Conservation (phyloP, 441 rosid species). For the Pelargonium myrrhifolium region DNA sequence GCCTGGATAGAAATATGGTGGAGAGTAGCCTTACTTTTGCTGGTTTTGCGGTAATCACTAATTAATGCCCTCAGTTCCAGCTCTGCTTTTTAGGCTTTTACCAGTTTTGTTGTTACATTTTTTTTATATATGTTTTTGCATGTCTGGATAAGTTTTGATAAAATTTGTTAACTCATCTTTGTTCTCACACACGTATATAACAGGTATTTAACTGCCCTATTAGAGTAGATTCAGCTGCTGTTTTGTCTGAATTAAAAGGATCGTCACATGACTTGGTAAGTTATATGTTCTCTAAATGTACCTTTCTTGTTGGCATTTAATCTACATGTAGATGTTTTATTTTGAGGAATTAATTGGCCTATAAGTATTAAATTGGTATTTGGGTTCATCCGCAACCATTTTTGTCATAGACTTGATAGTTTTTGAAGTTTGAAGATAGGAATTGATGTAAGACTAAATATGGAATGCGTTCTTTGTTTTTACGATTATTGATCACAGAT, state of each 20-base stretch:
- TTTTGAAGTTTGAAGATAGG: not conserved
- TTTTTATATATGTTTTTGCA: no score
- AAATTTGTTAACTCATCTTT: not conserved
- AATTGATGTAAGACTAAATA: no score
- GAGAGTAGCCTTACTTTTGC: slow-evolving; percentile 91
- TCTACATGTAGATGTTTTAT: not conserved
- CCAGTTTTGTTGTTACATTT: not conserved
- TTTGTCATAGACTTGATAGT: not conserved
- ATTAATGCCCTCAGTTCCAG: not conserved
- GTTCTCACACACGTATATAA: slow-evolving; percentile 12
- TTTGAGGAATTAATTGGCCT: no score
- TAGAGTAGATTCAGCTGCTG: slow-evolving; percentile 78
- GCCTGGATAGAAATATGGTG: slow-evolving; percentile 84
- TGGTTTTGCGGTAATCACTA: slow-evolving; percentile 76
- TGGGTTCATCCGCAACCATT: not conserved
- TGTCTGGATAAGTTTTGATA: no score
- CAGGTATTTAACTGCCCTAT: slow-evolving; percentile 99
- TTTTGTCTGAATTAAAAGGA: slow-evolving; percentile 74
- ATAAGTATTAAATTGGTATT: not conserved
- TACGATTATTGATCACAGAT: no score
- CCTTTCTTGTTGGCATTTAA: slow-evolving; percentile 1
- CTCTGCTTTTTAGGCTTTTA: not conserved
- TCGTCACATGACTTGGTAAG: slow-evolving; percentile 92
- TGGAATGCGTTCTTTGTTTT: no score
- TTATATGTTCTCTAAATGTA: slow-evolving; percentile 16